Base-by-base conservation (phyloP, 1,284 basidiomycete species). In the Ceratobasidium sp. region DNA sequence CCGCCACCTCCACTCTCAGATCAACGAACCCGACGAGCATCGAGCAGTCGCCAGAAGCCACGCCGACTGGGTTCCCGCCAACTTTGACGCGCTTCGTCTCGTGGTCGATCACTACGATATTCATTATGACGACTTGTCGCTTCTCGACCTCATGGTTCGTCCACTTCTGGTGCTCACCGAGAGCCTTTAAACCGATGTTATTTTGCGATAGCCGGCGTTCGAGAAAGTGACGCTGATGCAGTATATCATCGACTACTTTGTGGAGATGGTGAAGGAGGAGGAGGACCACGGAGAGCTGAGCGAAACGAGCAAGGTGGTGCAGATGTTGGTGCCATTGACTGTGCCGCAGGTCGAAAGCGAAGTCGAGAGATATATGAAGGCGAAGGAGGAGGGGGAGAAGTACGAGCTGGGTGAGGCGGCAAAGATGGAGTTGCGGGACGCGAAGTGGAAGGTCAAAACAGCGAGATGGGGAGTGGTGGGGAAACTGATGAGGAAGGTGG, bases 301-400 rank as follows among this genome's bases (percentile, higher is more conserved):
- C 46, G 44, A 25, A 43, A 76, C 43, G 32, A 66, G 49, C 34
- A 59, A 8, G 34, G 44, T 2, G 37, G 67, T 40, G 51, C 64
- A 54, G 65, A 76, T n/a, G 65, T 51, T 67, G 65, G 74, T 68
- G 65, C 74, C 46, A 34, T 51, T 56, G 74, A 76, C 57, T 19
- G 40, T 56, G n/a, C 57, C 6, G 64, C 52, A 71, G 54, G 46
- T 57, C 25, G 56, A 59, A 32, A 25, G 25, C 8, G 56, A 71
- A 44, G 44, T 32, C 5, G 69, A 44, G 54, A 15, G 32, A 19
- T 71, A 54, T 66, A 9, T 64, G 61, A 29, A 51, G n/a, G 70
- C 54, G n/a, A 44, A 75, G 34, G 32, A 66, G 40, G 37, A 19
- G 11, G 61, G 61, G 4, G 32, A 32, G 22, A 37, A 40, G 57